A percentile compares a stretch with the other conserved stretches of the same genome.
Conservation (phyloP, 2,329 filamentous ascomycete genomes). For the Fusarium hostae region DNA sequence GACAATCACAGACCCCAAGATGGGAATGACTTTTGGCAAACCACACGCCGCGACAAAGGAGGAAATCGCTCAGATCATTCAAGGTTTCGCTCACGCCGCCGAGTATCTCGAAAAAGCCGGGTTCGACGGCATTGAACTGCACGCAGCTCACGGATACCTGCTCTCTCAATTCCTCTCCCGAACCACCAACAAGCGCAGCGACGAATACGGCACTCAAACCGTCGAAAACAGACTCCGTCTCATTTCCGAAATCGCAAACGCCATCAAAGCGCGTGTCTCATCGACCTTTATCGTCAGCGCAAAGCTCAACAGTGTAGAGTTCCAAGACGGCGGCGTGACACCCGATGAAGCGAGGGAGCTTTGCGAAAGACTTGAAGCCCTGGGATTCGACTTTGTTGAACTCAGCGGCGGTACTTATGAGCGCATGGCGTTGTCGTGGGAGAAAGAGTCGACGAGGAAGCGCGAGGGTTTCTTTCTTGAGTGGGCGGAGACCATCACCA, state of each 20-base stretch:
- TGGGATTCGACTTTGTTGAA: conserved; percentile 68
- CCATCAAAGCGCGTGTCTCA: conserved; percentile 47
- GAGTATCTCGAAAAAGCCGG: conserved; percentile 72
- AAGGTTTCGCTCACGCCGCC: conserved; percentile 70
- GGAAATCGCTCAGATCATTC: conserved; percentile 68
- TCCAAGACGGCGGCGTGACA: conserved; percentile 63
- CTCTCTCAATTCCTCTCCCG: conserved; percentile 63
- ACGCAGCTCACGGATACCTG: conserved; percentile 66
- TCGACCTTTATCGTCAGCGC: conserved; percentile 58
- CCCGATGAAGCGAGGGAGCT: conserved; percentile 62
- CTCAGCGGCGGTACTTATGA: conserved; percentile 70
- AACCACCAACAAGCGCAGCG: conserved; percentile 61
- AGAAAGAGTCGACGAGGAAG: conserved; percentile 64
- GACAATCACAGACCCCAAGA: conserved; percentile 23
- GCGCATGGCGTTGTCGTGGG: conserved; percentile 59
- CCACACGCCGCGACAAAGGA: conserved; percentile 64
- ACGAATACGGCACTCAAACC: conserved; percentile 58
- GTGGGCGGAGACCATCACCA: conserved; percentile 64
- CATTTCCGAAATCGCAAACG: conserved; percentile 55
- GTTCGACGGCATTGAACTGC: conserved; percentile 64
- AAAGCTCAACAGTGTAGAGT: conserved; percentile 68
- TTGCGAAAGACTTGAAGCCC: conserved; percentile 57
- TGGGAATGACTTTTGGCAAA: conserved; percentile 54
- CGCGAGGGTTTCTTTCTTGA: conserved; percentile 70
- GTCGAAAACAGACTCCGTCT: conserved; percentile 58